Conservation (phyloP, 768 basidiomycete genomes). For the Termitomyces sp. region DNA sequence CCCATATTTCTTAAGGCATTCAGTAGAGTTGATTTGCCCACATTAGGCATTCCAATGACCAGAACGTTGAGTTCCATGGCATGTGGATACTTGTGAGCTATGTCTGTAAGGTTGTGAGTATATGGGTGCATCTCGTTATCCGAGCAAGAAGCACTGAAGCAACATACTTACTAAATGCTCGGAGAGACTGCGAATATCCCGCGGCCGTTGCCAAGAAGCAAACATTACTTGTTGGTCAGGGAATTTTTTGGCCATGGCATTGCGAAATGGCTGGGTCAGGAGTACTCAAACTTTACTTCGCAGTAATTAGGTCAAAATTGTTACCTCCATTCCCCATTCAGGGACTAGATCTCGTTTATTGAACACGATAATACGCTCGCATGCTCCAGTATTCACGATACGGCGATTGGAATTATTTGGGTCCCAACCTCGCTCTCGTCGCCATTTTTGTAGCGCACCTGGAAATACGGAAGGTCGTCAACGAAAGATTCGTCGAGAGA, state of each 20-base stretch:
- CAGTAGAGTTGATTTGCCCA: slow-evolving; percentile 92
- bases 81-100: slow-evolving; percentile 67
- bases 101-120: slow-evolving; percentile 37
- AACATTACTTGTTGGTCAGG: slow-evolving; percentile 69
- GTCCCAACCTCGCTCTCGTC: slow-evolving; percentile 61
- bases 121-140: background rate
- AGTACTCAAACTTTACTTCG: slow-evolving; percentile 11
- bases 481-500: background rate
- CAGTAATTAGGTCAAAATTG: slow-evolving; percentile 17
- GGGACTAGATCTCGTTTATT: slow-evolving; percentile 94
- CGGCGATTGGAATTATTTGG: slow-evolving; percentile 36
- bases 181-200: slow-evolving; percentile 63
- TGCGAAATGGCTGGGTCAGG: slow-evolving; percentile 60
- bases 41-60: slow-evolving; percentile 98
- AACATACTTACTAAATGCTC: slow-evolving; percentile 73
- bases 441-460: slow-evolving; percentile 70
- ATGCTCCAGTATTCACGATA: slow-evolving; percentile 41
- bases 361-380: slow-evolving; percentile 86
- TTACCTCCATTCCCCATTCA: slow-evolving; percentile 82
- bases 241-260: slow-evolving; percentile 66
- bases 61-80: slow-evolving; percentile 81
- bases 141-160: slow-evolving; percentile 11
- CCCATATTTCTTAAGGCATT: slow-evolving; percentile 88
- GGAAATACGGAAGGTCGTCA: slow-evolving; percentile 9
- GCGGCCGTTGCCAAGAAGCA: slow-evolving; percentile 65